Evolutionary conservation across 768 basidiomycete species (phyloP).

Genomic region (Chalciporus chontae): DNA sequence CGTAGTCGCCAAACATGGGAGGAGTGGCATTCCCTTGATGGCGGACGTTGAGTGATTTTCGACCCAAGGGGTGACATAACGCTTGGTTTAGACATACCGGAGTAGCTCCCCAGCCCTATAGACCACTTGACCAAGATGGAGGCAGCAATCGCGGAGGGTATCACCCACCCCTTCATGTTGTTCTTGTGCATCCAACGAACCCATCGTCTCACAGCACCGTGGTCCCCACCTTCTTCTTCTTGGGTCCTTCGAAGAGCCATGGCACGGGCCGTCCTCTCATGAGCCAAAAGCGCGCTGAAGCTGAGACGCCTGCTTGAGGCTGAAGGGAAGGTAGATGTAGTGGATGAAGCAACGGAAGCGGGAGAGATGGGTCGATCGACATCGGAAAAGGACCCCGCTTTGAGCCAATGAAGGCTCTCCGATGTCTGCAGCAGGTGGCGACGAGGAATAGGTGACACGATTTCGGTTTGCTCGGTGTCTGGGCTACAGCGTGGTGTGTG

Average conservation of each 20-base stretch:
- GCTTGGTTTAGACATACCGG: constrained; percentile 49
- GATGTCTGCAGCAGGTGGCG: constrained; percentile 59
- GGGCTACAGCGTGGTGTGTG: constrained; percentile 10
- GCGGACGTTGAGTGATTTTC: neutral
- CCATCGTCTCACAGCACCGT: constrained; percentile 57
- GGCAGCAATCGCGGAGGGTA: constrained; percentile 52
- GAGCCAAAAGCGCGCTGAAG: constrained; percentile 44
- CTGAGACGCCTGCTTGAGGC: constrained; percentile 27
- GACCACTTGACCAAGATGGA: constrained; percentile 62
- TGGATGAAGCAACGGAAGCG: constrained; percentile 32
- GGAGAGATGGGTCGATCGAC: constrained; percentile 41
- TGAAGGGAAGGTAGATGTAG: constrained; percentile 23
- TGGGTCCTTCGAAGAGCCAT: constrained; percentile 14
- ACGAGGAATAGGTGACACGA: constrained; percentile 64
- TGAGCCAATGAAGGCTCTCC: constrained; percentile 61
- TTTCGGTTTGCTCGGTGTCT: constrained; percentile 38
- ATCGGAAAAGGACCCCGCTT: constrained; percentile 40
- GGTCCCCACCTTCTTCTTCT: constrained; percentile 20
- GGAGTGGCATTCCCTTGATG: constrained; percentile 60
- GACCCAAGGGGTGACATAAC: neutral
- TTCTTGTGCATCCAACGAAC: constrained; percentile 78
- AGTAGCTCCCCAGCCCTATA: constrained; percentile 76
- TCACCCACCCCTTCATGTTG: constrained; percentile 54
- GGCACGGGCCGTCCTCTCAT: constrained; percentile 18
- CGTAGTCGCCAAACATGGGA: constrained; percentile 89